Evolutionary conservation across 2,329 filamentous ascomycete genomes (phyloP), one percentile per base, ranked within the genome.

Genomic region (Exserohilum turcica): DNA sequence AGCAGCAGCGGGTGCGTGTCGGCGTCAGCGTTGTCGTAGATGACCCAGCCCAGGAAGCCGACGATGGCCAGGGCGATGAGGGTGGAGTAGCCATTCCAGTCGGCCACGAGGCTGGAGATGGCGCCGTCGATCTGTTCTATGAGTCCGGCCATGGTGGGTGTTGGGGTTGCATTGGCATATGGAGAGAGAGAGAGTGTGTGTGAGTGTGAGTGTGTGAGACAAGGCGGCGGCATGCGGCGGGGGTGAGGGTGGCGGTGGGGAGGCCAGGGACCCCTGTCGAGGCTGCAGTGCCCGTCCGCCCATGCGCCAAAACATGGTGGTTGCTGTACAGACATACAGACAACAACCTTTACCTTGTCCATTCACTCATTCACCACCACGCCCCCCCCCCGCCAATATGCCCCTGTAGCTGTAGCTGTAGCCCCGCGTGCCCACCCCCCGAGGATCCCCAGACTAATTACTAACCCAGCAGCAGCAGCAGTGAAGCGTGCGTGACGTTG

Each of bases 1-100:
- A 99, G 86, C 42, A 97, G 84, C 75, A 96, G 87, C 29, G 94
- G 93, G 75, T 97, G 94, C 5, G 89, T 89, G 78, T 99, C 94
- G 5, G 94, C 90, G 47, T 97, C 93, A 55, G 85, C 84, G 44
- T 84, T 83, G 56, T 85, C 85, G 66, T 89, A 79, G 60, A 95
- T 77, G 38, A 87, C 84, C 75, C 90, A 92, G 52, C 86, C 82
- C 51, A 93, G 75, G 66, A 92, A 83, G 48, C 82, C 79, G 56
- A 87, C 78, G 37, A 97, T 79, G 55, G 84, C 69, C 19, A 87
- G 83, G 39, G 85, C 82, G 59, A 99, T 81, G 36, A 86, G 68
- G 3, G 90, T 94, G 27, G 90, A 91, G 78, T 89, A 89, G 61
- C 83, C 76, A 73, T 94, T 91, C 92, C 92, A 97, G 75, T 90